Evolutionary conservation across 306 rosid genomes (phyloP).

Genomic region (Gastrolobium bilobum): DNA sequence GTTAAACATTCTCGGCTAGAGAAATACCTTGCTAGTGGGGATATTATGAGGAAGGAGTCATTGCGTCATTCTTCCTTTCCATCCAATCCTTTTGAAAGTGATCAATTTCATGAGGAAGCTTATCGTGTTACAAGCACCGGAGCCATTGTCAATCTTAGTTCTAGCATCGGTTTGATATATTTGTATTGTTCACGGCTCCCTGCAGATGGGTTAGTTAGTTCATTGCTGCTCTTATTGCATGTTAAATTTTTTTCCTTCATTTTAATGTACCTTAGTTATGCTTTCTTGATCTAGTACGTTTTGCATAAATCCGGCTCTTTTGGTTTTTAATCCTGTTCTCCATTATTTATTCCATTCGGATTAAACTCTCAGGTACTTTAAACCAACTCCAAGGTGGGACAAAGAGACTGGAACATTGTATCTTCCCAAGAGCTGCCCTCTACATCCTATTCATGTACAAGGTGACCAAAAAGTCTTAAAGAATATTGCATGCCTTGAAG

Average conservation of each 20-base stretch:
- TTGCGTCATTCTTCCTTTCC: slow-evolving; percentile 71
- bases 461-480: slow-evolving; percentile 61
- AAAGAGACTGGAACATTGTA: slow-evolving; percentile 57
- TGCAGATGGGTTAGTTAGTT: slow-evolving; percentile 80
- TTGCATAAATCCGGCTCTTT: background rate
- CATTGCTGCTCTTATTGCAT: slow-evolving; percentile 25
- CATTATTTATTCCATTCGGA: slow-evolving; percentile 13
- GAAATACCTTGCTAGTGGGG: slow-evolving; percentile 71
- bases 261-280: slow-evolving; percentile 28
- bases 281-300: background rate
- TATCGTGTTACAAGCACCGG: slow-evolving; percentile 80
- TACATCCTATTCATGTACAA: slow-evolving; percentile 57
- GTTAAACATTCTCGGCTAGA: slow-evolving; percentile 66
- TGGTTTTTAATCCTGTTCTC: slow-evolving; percentile 7
- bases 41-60: slow-evolving; percentile 78
- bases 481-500: slow-evolving; percentile 88
- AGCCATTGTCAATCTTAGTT: slow-evolving; percentile 72
- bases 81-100: slow-evolving; percentile 57
- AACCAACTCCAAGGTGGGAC: slow-evolving; percentile 87
- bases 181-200: slow-evolving; percentile 93
- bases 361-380: slow-evolving; percentile 73
- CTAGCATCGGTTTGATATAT: slow-evolving; percentile 71
- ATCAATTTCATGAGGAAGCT: slow-evolving; percentile 52
- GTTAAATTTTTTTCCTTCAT: slow-evolving; percentile 6
- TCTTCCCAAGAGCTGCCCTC: slow-evolving; percentile 90